Evolutionary conservation across 1,284 basidiomycete species (phyloP), one percentile per base, ranked within the genome.

Genomic region (Wolfiporia cocos): DNA sequence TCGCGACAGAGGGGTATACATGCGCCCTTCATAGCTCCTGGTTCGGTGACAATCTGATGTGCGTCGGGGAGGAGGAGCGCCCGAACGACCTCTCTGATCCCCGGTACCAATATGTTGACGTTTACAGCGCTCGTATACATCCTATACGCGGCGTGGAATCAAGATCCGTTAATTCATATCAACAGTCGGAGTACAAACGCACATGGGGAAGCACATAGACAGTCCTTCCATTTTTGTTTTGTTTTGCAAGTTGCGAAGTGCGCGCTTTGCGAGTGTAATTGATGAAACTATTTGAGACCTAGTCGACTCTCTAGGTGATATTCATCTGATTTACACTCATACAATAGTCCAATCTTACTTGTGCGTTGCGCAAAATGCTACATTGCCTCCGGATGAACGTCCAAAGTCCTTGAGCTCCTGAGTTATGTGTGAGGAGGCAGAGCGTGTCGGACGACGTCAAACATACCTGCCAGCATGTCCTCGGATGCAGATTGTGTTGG

Each of bases 351-450:
- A 78, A 49, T 70, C 65, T 55, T 84, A 76, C 43, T 85, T 80
- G 59, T 92, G 88, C 48, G 94, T 82, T 58, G 94, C 90, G 41
- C 92, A 88, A 54, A 84, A 94, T 22, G 82, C 84, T 46, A 94
- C 89, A 52, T 75, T 81, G 30, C 85, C 87, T 31, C 85, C 88
- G 51, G 85, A 78, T 46, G 46, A 31, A 15, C 92, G 86, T 49
- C 87, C 92, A 51, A 92, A 95, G 62, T 95, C 92, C 68, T 95
- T 95, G 58, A 95, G 71, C 63, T 95, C 91, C 92, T 95, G 70
- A 36, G 45, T 46, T 43, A 17, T 11, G 7, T 15, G 7, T 22
- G 19, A 41, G 37, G n/a, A 23, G 15, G 10, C 14, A 22, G 29
- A n/a, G 15, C 18, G 4, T 12, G 21, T 22, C 21, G 21, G 19